A percentile compares a stretch with the other conserved stretches of the same genome.
Evolutionary conservation across 73 alveolate species (phyloP).

Genomic region (Blepharisma japonicum): DNA sequence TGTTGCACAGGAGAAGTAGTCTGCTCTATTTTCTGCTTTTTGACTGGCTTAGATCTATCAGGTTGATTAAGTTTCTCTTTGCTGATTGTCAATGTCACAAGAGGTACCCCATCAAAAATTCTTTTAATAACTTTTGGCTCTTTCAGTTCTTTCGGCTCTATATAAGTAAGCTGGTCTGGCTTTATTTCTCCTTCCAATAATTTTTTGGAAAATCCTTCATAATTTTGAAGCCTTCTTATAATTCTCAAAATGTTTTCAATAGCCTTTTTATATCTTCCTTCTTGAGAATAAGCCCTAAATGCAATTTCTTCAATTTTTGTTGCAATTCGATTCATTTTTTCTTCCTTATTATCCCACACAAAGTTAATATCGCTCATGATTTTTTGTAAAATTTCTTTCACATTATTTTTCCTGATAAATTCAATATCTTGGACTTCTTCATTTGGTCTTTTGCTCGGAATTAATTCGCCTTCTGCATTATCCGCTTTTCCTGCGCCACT

Average conservation of each 20-base stretch:
- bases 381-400: background rate
- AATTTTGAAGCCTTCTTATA: conserved; percentile 1
- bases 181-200: conserved; percentile 3
- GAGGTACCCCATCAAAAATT: conserved; percentile 18
- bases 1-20: background rate
- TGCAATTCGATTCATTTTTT: background rate
- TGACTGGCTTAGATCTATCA: background rate
- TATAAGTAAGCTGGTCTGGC: background rate
- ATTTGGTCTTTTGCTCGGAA: background rate
- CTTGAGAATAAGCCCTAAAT: background rate
- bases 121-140: conserved; percentile 25
- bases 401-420: background rate
- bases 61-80: background rate
- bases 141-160: background rate
- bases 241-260: background rate
- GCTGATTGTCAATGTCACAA: background rate
- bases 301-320: background rate
- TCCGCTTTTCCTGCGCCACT: background rate
- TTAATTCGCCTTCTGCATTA: background rate
- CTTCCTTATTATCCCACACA: background rate
- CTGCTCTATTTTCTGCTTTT: conserved; percentile 14
- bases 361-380: background rate
- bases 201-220: conserved; percentile 2
- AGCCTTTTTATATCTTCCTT: background rate
- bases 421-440: background rate